Percentiles rank a stretch among this genome's conserved stretches.
These are phyloP conservation scores for Penicillium diatomitis DNA, from an alignment of 495 filamentous ascomycete species.

Conservation along the genomic window DNA sequence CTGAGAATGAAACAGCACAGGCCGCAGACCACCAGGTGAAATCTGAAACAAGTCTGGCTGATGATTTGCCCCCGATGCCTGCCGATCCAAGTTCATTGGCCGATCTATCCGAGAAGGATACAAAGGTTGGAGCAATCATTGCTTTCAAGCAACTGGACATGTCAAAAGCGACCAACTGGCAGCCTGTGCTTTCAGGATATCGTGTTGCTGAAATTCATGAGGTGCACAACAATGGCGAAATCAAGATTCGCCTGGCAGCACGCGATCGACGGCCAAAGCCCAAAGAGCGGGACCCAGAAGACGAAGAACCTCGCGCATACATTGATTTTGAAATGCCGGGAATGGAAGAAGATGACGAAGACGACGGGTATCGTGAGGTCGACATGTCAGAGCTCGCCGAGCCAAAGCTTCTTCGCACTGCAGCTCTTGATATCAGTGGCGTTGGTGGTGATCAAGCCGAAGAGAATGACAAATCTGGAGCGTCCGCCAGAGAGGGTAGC, in stretches of 20 bases:
- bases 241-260: slow-evolving; percentile 58
- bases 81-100: slow-evolving; percentile 48
- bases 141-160: slow-evolving; percentile 71
- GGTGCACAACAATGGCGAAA: slow-evolving; percentile 30
- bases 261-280: slow-evolving; percentile 52
- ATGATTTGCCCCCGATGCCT: slow-evolving; percentile 62
- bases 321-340: slow-evolving; percentile 61
- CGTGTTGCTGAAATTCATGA: slow-evolving; percentile 57
- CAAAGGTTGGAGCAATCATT: slow-evolving; percentile 57
- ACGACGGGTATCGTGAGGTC: slow-evolving; percentile 45
- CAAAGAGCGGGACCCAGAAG: slow-evolving; percentile 30
- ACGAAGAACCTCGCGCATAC: slow-evolving; percentile 51
- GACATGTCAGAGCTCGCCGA: slow-evolving; percentile 50
- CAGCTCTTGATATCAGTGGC: slow-evolving; percentile 1
- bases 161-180: slow-evolving; percentile 67
- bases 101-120: slow-evolving; percentile 42
- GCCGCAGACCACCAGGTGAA: slow-evolving; percentile 5
- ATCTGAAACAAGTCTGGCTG: slow-evolving; percentile 13
- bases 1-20: slow-evolving; percentile 5
- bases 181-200: slow-evolving; percentile 60
- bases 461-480: slow-evolving; percentile 6
- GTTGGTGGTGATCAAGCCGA: slow-evolving; percentile 1
- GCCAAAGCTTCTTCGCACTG: slow-evolving; percentile 48
- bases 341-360: slow-evolving; percentile 41
- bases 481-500: slow-evolving; percentile 24